Conservation (phyloP, 2,329 filamentous ascomycete genomes). For the Cytospora leucostoma region DNA sequence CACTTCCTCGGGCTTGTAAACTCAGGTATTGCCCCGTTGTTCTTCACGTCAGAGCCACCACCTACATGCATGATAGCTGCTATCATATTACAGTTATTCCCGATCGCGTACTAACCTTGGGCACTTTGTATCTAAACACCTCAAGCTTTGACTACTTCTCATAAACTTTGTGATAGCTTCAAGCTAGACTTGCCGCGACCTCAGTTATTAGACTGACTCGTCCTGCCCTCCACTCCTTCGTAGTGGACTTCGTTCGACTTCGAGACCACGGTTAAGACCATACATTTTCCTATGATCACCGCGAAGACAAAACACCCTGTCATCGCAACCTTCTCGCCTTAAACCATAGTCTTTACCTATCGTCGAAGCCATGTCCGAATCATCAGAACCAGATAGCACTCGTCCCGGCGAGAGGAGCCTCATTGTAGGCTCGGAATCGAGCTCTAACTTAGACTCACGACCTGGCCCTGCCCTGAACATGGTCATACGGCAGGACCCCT, state of each 20-base stretch:
- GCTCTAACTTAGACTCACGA: slow-evolving; percentile 27
- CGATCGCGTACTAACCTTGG: too few relatives aligned
- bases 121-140: too few relatives aligned
- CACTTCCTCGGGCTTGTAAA: neutral
- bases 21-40: neutral
- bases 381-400: slow-evolving; percentile 2
- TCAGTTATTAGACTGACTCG: slow-evolving; percentile 26
- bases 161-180: neutral
- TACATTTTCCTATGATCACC: neutral
- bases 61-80: too few relatives aligned
- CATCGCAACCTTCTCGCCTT: neutral
- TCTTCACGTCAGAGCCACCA: neutral
- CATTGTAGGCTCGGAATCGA: slow-evolving; percentile 13
- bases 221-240: neutral
- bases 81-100: too few relatives aligned
- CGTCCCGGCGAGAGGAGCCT: slow-evolving; percentile 20
- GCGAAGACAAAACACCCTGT: slow-evolving; percentile 17
- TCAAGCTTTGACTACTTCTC: too few relatives aligned
- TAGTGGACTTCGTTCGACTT: too few relatives aligned
- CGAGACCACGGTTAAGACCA: too few relatives aligned
- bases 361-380: neutral
- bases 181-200: slow-evolving; percentile 6
- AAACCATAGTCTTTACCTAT: slow-evolving; percentile 7
- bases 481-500: slow-evolving; percentile 51
- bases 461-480: slow-evolving; percentile 40